Base-by-base conservation (phyloP, 108 stramenopile genomes). In the Asterionellopsis glacialis region DNA sequence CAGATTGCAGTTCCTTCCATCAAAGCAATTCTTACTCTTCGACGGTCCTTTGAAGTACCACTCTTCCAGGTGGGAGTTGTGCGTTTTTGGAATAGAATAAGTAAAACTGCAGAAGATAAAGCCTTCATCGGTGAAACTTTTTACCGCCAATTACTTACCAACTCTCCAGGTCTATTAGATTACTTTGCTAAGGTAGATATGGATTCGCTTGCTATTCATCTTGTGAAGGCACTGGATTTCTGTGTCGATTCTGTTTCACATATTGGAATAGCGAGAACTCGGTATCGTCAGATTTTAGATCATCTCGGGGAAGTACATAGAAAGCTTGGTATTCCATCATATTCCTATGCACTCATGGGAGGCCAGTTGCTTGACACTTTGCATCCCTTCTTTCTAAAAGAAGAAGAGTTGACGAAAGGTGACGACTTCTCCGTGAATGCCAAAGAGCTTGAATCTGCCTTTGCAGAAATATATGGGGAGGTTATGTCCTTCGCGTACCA, bases 271-370 rank as follows among this genome's bases (percentile, higher is more conserved):
- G 25, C 24, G 1, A 9, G 4, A 1, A n/a, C 6, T 15, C 6
- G 3, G 2, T 61, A 49, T 51, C 38, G 40, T 3, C 7, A 48
- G 5, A 45, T 50, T 2, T 4, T 49, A 21, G 21, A 16, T 1
- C 45, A 50, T 25, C 48, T 61, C 1, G 60, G 47, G 7, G 40
- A 61, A 22, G 22, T 61, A 9, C 60, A 61, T 21, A 3, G 40
- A 1, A 6, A 28, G 4, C 6, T n/a, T 45, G 15, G 26, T 6
- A 61, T 61, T 28, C 60, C 60, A 3, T 10, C 40, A 9, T 5
- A 14, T 6, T 24, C 47, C 48, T 61, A 27, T 51, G 6, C 60
- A 12, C 14, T 9, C 5, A 28, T 61, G 3, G 60, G 60, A 25
- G 45, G 1, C 1, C 2, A 19, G 1, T 50, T 61, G 11, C 1